Conservation (phyloP, 192 early-diverging fungal species). For the Coemansia sp. region DNA sequence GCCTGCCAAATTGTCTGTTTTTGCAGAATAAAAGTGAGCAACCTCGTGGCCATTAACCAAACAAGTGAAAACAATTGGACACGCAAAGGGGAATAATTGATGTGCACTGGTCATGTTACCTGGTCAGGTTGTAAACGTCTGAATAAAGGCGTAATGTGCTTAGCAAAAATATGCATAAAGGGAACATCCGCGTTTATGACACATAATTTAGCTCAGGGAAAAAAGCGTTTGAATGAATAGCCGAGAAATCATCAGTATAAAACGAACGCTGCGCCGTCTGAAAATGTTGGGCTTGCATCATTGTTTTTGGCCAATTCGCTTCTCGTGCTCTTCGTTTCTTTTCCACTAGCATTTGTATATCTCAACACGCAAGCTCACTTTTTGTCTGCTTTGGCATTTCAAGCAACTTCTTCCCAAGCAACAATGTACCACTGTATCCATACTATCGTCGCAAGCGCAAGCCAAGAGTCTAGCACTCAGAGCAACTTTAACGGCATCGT, state of each 20-base stretch:
- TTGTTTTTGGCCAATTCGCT: too few relatives aligned
- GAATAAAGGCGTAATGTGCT: background rate
- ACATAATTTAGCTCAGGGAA: background rate
- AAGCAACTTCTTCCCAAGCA: background rate
- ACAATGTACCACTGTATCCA: background rate
- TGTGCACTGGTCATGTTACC: conserved; percentile 2
- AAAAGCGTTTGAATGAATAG: background rate
- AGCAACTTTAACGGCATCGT: conserved; percentile 8
- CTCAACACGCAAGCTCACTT: too few relatives aligned
- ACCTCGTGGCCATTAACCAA: background rate
- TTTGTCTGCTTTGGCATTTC: too few relatives aligned
- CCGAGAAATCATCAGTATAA: background rate
- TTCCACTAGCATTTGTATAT: too few relatives aligned
- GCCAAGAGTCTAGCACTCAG: background rate
- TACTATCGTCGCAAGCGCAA: background rate
- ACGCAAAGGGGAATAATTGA: conserved; percentile 2
- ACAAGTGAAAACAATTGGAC: background rate
- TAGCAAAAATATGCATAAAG: background rate
- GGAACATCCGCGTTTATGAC: background rate
- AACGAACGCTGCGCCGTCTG: background rate
- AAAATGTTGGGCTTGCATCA: background rate
- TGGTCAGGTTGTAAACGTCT: background rate
- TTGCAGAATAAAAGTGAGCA: background rate
- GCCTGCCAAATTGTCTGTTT: background rate
- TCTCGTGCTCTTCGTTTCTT: too few relatives aligned